Conservation (phyloP, 306 rosid genomes). For the Cucumis cinereus region DNA sequence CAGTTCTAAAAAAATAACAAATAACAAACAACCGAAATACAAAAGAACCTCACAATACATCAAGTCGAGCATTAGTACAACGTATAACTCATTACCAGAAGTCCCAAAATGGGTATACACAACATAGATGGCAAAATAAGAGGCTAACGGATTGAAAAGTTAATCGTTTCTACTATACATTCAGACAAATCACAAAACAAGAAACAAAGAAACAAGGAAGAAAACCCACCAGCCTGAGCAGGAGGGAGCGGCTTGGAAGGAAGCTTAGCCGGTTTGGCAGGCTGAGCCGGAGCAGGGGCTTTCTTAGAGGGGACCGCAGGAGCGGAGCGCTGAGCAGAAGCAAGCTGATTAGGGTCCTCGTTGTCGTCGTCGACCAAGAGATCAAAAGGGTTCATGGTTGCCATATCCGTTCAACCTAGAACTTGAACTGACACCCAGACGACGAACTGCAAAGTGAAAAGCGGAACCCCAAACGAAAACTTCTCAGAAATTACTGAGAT, state of each 20-base stretch:
- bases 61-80: neutral
- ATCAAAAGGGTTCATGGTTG: slow-evolving; percentile 49
- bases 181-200: neutral
- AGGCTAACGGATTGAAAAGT: neutral
- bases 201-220: neutral
- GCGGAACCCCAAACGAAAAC: neutral
- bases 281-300: slow-evolving; percentile 21
- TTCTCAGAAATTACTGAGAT: slow-evolving; percentile 13
- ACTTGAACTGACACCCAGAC: slow-evolving; percentile 9
- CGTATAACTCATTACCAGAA: neutral
- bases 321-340: slow-evolving; percentile 27
- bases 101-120: neutral
- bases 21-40: neutral
- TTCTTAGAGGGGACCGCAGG: slow-evolving; percentile 21
- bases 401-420: slow-evolving; percentile 27
- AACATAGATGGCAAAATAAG: neutral
- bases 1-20: neutral
- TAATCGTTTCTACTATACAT: neutral
- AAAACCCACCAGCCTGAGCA: slow-evolving; percentile 35
- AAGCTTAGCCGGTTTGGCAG: slow-evolving; percentile 38
- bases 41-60: neutral
- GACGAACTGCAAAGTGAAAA: slow-evolving; percentile 21
- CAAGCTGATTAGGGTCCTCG: slow-evolving; percentile 40
- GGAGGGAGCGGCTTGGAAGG: slow-evolving; percentile 62
- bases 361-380: slow-evolving; percentile 47